A percentile compares a stretch with the other conserved stretches of the same genome.
Evolutionary conservation across 768 basidiomycete species (phyloP).

Genomic region (Xanthoconium stramineum): DNA sequence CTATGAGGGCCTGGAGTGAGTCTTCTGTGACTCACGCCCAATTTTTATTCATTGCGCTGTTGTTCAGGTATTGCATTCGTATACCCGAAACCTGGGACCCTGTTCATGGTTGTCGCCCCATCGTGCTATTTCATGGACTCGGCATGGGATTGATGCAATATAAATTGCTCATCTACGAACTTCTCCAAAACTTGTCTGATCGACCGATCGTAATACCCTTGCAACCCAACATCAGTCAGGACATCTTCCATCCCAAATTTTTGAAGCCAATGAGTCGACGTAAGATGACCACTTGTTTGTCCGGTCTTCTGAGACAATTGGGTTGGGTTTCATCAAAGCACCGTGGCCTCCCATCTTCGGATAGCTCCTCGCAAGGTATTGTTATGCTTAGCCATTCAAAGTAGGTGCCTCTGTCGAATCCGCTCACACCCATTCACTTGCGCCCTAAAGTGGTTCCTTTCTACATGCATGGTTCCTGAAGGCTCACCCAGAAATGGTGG

Average conservation of each 20-base stretch:
- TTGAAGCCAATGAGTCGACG: conserved; percentile 65
- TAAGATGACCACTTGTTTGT: conserved; percentile 56
- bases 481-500: conserved; percentile 61
- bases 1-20: conserved; percentile 70
- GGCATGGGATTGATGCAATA: conserved; percentile 82
- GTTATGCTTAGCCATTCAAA: conserved; percentile 88
- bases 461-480: conserved; percentile 90
- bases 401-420: conserved; percentile 36
- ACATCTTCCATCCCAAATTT: conserved; percentile 74
- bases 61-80: conserved; percentile 66
- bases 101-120: conserved; percentile 54
- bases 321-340: conserved; percentile 53
- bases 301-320: conserved; percentile 52
- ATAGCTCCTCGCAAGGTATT: conserved; percentile 45
- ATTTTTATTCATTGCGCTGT: neutral
- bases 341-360: conserved; percentile 2
- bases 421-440: conserved; percentile 2
- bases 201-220: conserved; percentile 75
- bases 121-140: conserved; percentile 86
- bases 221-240: conserved; percentile 85
- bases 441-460: conserved; percentile 62
- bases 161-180: conserved; percentile 52
- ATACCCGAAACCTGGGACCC: conserved; percentile 67
- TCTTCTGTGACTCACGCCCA: conserved; percentile 2
- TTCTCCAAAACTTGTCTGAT: conserved; percentile 54